Conservation (phyloP, 1,284 basidiomycete species). For the Moesziomyces sp. region DNA sequence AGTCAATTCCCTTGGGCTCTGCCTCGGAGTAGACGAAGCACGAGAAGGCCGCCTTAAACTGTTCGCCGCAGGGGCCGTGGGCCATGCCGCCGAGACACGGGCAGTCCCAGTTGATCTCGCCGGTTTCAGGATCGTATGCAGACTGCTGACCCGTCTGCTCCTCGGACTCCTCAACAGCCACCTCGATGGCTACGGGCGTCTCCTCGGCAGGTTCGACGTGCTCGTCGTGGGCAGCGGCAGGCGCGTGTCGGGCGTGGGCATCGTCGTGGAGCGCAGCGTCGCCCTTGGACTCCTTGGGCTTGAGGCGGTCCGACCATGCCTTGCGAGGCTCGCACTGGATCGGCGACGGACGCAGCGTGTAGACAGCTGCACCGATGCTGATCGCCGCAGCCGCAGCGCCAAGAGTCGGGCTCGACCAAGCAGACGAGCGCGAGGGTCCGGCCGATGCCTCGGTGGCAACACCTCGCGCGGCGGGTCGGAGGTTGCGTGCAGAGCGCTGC, state of each 20-base stretch:
- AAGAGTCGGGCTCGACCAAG: conserved; percentile 14
- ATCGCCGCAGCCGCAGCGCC: conserved; percentile 15
- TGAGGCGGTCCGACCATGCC: conserved; percentile 35
- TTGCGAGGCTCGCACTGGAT: conserved; percentile 33
- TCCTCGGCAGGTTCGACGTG: conserved; percentile 27
- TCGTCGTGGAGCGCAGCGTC: conserved; percentile 36
- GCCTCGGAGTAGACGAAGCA: conserved; percentile 95
- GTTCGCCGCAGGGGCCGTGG: conserved; percentile 89
- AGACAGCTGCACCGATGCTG: conserved; percentile 23
- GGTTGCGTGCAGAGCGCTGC: conserved; percentile 21
- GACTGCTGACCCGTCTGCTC: conserved; percentile 65
- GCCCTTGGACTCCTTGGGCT: conserved; percentile 39
- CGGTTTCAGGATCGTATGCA: conserved; percentile 87
- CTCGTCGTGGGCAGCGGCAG: conserved; percentile 17
- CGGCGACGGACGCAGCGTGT: conserved; percentile 14
- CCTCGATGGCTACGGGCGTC: conserved; percentile 48
- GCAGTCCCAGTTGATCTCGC: conserved; percentile 71
- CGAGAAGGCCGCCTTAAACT: conserved; percentile 95
- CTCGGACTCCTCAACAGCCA: conserved; percentile 44
- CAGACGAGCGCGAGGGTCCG: conserved; percentile 21
- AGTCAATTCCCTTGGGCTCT: conserved; percentile 97
- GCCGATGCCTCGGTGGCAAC: conserved; percentile 32
- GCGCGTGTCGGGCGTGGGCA: conserved; percentile 23
- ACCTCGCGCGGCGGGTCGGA: conserved; percentile 15
- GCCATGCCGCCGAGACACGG: conserved; percentile 96